Evolutionary conservation across 2,329 filamentous ascomycete species (phyloP).

Genomic region (Sporothrix euskadiensis): DNA sequence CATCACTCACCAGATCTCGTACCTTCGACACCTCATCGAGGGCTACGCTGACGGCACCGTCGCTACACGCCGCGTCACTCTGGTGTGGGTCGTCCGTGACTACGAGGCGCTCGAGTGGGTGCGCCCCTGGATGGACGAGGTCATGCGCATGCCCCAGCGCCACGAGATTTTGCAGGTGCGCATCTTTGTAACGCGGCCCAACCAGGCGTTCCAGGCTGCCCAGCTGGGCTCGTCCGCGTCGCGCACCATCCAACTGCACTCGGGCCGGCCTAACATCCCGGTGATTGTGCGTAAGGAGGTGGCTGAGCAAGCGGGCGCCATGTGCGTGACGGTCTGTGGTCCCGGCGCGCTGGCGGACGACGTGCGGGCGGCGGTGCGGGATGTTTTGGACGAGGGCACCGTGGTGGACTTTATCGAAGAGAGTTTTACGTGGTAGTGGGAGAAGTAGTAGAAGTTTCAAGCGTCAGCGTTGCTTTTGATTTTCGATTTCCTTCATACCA

Average conservation of each 20-base stretch:
- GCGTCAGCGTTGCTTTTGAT: slow-evolving; percentile 5
- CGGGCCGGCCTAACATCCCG: slow-evolving; percentile 80
- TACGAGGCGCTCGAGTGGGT: slow-evolving; percentile 92
- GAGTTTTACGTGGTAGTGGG: slow-evolving; percentile 64
- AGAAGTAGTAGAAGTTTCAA: background rate
- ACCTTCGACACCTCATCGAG: slow-evolving; percentile 73
- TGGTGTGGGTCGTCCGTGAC: slow-evolving; percentile 92
- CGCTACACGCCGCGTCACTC: slow-evolving; percentile 76
- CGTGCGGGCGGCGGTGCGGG: slow-evolving; percentile 67
- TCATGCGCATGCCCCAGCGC: slow-evolving; percentile 77
- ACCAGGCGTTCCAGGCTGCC: slow-evolving; percentile 67
- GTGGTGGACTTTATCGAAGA: slow-evolving; percentile 77
- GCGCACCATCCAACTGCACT: slow-evolving; percentile 84
- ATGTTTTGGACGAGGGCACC: slow-evolving; percentile 58
- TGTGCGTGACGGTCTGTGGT: slow-evolving; percentile 81
- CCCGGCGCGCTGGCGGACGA: slow-evolving; percentile 75
- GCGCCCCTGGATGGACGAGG: slow-evolving; percentile 74
- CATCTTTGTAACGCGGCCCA: slow-evolving; percentile 86
- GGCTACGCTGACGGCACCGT: slow-evolving; percentile 70
- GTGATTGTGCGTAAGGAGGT: slow-evolving; percentile 81
- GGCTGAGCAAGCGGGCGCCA: slow-evolving; percentile 78
- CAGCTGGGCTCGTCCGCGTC: slow-evolving; percentile 66
- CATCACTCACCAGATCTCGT: slow-evolving; percentile 92
- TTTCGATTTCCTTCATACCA: background rate
- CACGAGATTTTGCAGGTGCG: slow-evolving; percentile 82